A percentile compares a stretch with the other conserved stretches of the same genome.
Conservation (phyloP, 2,329 filamentous ascomycete species). For the Fusarium palustre region DNA sequence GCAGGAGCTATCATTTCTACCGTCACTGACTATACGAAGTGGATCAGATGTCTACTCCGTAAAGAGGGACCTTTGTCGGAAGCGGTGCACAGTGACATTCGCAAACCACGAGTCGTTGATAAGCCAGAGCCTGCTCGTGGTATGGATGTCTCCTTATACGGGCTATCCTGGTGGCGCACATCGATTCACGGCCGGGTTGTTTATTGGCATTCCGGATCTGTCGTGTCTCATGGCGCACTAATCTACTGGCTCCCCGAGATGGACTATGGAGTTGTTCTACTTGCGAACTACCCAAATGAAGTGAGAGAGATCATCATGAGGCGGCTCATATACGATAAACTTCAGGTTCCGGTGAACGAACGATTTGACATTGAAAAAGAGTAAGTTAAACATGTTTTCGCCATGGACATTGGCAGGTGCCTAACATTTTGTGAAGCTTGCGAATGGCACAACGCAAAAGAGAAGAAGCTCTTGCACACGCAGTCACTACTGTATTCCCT, state of each 20-base stretch:
- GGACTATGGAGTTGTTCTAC: conserved; percentile 50
- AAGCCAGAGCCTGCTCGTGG: conserved; percentile 1
- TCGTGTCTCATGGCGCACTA: conserved; percentile 45
- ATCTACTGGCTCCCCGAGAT: conserved; percentile 51
- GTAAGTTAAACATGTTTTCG: conserved; percentile 28
- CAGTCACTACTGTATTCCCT: not conserved
- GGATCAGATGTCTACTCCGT: conserved; percentile 61
- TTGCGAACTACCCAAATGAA: conserved; percentile 58
- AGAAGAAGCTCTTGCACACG: not conserved
- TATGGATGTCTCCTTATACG: conserved; percentile 46
- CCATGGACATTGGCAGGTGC: not conserved
- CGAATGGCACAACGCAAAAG: conserved; percentile 19
- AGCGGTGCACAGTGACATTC: conserved; percentile 47
- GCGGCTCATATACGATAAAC: conserved; percentile 49
- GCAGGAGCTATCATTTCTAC: conserved; percentile 59
- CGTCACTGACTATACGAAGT: conserved; percentile 63
- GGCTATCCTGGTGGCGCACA: conserved; percentile 48
- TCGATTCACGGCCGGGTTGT: conserved; percentile 45
- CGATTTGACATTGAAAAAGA: conserved; percentile 32
- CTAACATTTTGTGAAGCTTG: not conserved
- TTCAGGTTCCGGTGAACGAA: conserved; percentile 38
- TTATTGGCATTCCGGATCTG: conserved; percentile 49
- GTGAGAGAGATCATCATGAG: conserved; percentile 44
- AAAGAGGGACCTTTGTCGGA: conserved; percentile 41
- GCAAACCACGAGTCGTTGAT: conserved; percentile 51